Base-by-base conservation (phyloP, 257 asterid species). In the Echites panduratus region DNA sequence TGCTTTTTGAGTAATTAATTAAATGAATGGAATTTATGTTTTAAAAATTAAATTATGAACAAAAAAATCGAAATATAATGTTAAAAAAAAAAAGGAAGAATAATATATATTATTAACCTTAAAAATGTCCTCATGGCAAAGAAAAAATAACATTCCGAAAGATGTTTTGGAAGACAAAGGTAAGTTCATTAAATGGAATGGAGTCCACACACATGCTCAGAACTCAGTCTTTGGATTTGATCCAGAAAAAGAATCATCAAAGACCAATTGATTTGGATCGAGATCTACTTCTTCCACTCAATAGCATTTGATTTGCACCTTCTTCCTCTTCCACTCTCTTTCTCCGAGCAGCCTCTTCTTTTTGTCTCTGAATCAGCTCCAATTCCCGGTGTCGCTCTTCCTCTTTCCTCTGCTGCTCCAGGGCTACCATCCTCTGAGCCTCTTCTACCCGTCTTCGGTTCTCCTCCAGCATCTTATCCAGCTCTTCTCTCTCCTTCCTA, bases 381-480 rank as follows among this genome's bases (percentile, higher is more conserved):
- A 93, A 53, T 83, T 90, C 96, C 16, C 90, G 81, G 70, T 85
- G 90, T 58, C 97, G 82, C 70, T 93, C 98, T 79, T 88, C 96
- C 83, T 93, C 98, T 83, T 89, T 85, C 5, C 90, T 75, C 80
- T 87, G 95, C 65, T 77, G 88, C 76, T 93, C 97, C 70, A 89
- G 52, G 68, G 98, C 98, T 85, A 89, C 84, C 81, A 89, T 84
- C 77, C 87, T 86, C 81, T 93, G 98, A 64, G 98, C 80, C 82
- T 93, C 98, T 86, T 93, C 96, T 41, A 93, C 98, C 73, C 95
- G 85, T 84, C 98, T 87, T 0, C 78, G 87, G 74, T 93, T 93
- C 86, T 93, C 98, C 81, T 89, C 98, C 40, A 93, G 92, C 97
- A 93, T 89, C 82, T 89, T 93, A 72, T 93, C 98, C 41, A 93